phyloP scores from a whole-genome alignment of 176 grass and related monocot genomes.

The Puya raimondii region DNA sequence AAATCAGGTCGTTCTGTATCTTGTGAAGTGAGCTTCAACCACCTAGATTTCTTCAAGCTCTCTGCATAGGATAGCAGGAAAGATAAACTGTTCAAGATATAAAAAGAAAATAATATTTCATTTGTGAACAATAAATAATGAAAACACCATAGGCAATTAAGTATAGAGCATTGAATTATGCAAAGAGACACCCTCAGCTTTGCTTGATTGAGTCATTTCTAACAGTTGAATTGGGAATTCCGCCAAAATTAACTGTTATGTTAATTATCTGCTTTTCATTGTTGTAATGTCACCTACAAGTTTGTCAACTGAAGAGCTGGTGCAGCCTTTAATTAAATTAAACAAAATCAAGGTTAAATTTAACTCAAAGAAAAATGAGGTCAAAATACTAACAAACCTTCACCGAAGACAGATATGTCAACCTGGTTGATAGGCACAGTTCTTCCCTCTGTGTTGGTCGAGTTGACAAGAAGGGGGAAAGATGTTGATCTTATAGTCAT shows the following conservation, averaged over 20 bases:
- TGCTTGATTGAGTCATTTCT: too few relatives aligned
- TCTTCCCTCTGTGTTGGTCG: slow-evolving; percentile 35
- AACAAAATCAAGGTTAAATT: too few relatives aligned
- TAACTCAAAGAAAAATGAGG: slow-evolving; percentile 5
- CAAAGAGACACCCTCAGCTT: too few relatives aligned
- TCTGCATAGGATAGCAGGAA: slow-evolving; percentile 19
- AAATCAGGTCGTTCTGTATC: slow-evolving; percentile 81
- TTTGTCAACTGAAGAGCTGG: not conserved
- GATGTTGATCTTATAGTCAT: slow-evolving; percentile 89
- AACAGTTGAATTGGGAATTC: too few relatives aligned
- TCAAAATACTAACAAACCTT: slow-evolving; percentile 59
- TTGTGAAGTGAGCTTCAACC: slow-evolving; percentile 66
- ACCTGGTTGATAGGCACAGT: slow-evolving; percentile 64
- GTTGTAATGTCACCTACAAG: too few relatives aligned
- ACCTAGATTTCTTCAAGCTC: slow-evolving; percentile 55
- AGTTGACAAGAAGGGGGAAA: slow-evolving; percentile 39
- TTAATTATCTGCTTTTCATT: too few relatives aligned
- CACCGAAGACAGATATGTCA: slow-evolving; percentile 79
- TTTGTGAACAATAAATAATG: not conserved
- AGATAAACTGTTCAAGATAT: not conserved
- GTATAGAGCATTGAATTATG: too few relatives aligned
- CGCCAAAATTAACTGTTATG: too few relatives aligned
- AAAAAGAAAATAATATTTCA: not conserved
- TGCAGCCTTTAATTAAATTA: too few relatives aligned
- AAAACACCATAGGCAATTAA: not conserved